These are phyloP conservation scores for Ceratobasidium sp. DNA, from an alignment of 1,284 basidiomycete species.

Conservation along the genomic window DNA sequence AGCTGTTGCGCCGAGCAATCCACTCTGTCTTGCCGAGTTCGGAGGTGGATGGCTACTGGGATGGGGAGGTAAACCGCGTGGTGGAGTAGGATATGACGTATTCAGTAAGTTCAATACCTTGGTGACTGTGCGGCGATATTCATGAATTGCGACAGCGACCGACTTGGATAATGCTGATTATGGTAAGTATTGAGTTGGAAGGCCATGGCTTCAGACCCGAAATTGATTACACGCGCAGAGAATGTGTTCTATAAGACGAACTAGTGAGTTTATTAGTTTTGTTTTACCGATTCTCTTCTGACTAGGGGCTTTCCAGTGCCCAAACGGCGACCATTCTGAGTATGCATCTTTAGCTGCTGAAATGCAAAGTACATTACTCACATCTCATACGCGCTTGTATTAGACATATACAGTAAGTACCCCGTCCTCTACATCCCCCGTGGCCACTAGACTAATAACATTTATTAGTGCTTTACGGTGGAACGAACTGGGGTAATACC, in stretches of 20 bases:
- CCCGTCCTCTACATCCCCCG: not conserved
- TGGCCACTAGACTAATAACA: conserved; percentile 3
- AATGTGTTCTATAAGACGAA: conserved; percentile 65
- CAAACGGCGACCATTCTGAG: conserved; percentile 64
- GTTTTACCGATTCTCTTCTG: not conserved
- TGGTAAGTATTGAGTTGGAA: conserved; percentile 52
- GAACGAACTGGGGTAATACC: conserved; percentile 65
- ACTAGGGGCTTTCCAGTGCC: conserved; percentile 53
- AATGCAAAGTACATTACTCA: not conserved
- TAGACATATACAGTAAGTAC: conserved; percentile 61
- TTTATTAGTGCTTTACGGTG: conserved; percentile 61
- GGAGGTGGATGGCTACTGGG: conserved; percentile 62
- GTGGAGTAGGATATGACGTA: conserved; percentile 64
- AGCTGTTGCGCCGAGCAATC: conserved; percentile 60
- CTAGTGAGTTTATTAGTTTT: conserved; percentile 56
- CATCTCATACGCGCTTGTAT: not conserved
- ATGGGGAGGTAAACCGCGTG: conserved; percentile 58
- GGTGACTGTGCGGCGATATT: not conserved
- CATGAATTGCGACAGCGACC: conserved; percentile 51
- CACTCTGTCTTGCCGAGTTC: conserved; percentile 64
- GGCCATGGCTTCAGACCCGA: conserved; percentile 12
- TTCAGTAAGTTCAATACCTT: conserved; percentile 56
- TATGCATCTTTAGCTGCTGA: conserved; percentile 50
- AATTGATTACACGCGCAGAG: conserved; percentile 53
- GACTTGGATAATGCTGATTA: conserved; percentile 60